Base-by-base conservation (phyloP, 1,284 basidiomycete species). In the Ustilago sp. region DNA sequence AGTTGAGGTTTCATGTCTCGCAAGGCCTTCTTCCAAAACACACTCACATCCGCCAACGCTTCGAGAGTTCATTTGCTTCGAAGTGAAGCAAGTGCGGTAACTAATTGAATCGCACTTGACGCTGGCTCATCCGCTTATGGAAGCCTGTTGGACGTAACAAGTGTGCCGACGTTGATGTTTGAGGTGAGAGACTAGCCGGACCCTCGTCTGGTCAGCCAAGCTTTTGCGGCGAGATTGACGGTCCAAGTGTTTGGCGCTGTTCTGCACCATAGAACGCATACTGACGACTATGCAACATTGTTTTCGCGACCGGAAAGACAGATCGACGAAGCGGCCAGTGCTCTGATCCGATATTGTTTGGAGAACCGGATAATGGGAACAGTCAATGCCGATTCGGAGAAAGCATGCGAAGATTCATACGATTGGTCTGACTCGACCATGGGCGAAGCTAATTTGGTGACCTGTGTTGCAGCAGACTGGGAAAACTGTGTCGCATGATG, bases 21-120 rank as follows among this genome's bases (percentile, higher is more conserved):
- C 57, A 50, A 48, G 57, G 59, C 41, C 50, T 65, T 59, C 63
- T 56, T 57, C 9, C 13, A 23, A 55, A 65, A 45, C 48, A 65
- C 52, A 54, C 52, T 17, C 32, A 5, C 35, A 12, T 15, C 32
- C 3, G 2, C 3, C 28, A 32, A 4, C 31, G 48, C 48, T 50
- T 50, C 28, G 48, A 50, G n/a, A 50, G 48, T 28, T 32, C 15
- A 12, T n/a, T 12, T 13, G 48, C 31, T 28, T 13, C 31, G 43
- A 19, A 45, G 43, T 19, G 43, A 45, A 45, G 43, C 19, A 45
- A 19, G 15, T 19, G 43, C 19, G n/a, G 1, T 19, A 8, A 8
- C 6, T n/a, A 19, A 31, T 50, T 15, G n/a, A 13, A 31, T 11
- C 13, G 48, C 11, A 8, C 31, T 31, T 12, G 12, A 8, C 4